phyloP scores from a whole-genome alignment of 257 asterid genomes.

The Marsdenia floribunda region DNA sequence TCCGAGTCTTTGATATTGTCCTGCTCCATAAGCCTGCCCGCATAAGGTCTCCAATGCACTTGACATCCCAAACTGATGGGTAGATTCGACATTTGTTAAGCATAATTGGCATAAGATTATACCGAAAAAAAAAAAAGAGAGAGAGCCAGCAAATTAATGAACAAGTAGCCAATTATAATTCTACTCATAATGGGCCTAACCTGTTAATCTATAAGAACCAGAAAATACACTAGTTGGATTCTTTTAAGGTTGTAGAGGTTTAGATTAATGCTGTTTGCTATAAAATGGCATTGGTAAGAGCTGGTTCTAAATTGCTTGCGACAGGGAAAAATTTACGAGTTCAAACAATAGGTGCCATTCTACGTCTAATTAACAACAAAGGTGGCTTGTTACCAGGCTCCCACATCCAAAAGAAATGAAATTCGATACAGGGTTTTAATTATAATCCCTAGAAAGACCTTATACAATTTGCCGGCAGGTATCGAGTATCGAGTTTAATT shows the following conservation, averaged over 20 bases:
- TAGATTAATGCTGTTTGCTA: background rate
- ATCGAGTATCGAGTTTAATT: background rate
- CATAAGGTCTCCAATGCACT: conserved; percentile 84
- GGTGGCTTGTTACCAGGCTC: too few species aligned
- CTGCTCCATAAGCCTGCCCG: conserved; percentile 89
- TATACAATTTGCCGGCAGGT: background rate
- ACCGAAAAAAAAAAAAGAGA: too few species aligned
- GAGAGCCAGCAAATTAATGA: background rate
- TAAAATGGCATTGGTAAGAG: background rate
- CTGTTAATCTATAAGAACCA: background rate
- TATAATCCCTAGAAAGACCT: background rate
- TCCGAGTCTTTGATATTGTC: conserved; percentile 58
- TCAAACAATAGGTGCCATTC: too few species aligned
- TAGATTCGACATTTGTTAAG: background rate
- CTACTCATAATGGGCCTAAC: background rate
- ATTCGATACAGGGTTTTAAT: background rate
- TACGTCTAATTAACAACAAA: background rate
- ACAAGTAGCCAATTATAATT: background rate
- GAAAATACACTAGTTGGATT: background rate
- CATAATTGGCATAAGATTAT: background rate
- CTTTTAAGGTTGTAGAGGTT: background rate
- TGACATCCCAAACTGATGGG: conserved; percentile 65
- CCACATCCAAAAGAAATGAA: background rate
- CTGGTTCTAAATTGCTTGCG: too few species aligned
- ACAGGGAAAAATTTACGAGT: too few species aligned